Evolutionary conservation across 2,329 filamentous ascomycete species (phyloP), one percentile per base, ranked within the genome.

Genomic region (Colletotrichum spaethianum): DNA sequence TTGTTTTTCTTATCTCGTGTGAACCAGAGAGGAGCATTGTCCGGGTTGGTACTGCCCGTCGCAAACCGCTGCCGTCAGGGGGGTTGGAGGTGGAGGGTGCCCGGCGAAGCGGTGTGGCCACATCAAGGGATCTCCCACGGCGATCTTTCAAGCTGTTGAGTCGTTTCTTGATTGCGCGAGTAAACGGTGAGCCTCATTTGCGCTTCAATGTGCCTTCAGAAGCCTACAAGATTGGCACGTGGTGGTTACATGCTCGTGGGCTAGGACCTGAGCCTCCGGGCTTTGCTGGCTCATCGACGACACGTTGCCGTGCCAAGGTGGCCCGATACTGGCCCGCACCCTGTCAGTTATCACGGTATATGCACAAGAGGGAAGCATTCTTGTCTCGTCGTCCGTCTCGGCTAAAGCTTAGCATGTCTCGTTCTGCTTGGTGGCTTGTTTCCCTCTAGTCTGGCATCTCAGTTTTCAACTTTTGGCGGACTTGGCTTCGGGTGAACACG

Each of bases 341-440:
- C 38, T 46, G 57, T 60, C 57, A 46, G 57, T 46, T 46, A 20
- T 60, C 57, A 9, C 11, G 26, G 26, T 6, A 12, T 31, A n/a
- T 44, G 38, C 33, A 26, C 55, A 5, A n/a, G 23, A 31, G 12
- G 40, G 40, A 33, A 18, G 40, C 18, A 8, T 33, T 57, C 9
- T 57, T 40, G 55, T 16, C 26, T 46, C 26, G 57, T 33, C 57
- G 18, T 11, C 23, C 57, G 48, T 48, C 36, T 53, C 48, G 48
- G 61, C 61, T 44, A 44, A 63, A 55, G 61, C 36, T 55, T 63
- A 63, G 36, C 48, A 52, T 33, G 18, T 44, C 26, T 53, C n/a
- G 33, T n/a, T n/a, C 33, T 23, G 48, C 48, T 38, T 11, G 33
- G 33, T 33, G 33, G 55, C 31, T 57, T 57, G 55, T 40, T n/a